These are phyloP conservation scores for Xeromyces bisporus DNA, from an alignment of 495 filamentous ascomycete genomes.

Conservation along the genomic window DNA sequence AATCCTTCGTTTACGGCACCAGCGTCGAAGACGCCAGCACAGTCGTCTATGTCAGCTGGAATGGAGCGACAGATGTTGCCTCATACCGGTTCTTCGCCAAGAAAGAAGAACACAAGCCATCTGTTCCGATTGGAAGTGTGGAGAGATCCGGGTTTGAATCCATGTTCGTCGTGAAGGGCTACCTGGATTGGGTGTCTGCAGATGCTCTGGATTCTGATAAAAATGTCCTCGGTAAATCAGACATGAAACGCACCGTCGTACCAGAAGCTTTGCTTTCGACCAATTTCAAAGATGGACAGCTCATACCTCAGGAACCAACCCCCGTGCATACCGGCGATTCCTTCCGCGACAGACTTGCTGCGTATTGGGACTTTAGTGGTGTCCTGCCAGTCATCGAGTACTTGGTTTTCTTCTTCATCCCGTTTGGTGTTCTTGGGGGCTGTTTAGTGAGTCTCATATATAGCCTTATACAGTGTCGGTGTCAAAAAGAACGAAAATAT, in stretches of 20 bases:
- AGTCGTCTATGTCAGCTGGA: slow-evolving; percentile 31
- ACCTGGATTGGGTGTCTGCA: slow-evolving; percentile 21
- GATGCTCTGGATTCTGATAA: slow-evolving; percentile 22
- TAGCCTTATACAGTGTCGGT: too few species aligned
- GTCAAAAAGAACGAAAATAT: too few species aligned
- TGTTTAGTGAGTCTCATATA: too few species aligned
- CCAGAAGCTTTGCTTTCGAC: background rate
- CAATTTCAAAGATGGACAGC: background rate
- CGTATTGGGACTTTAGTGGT: too few species aligned
- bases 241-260: background rate
- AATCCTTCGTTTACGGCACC: slow-evolving; percentile 22
- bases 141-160: slow-evolving; percentile 27
- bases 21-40: slow-evolving; percentile 17
- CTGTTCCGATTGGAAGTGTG: slow-evolving; percentile 18
- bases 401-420: too few species aligned
- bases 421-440: too few species aligned
- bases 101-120: slow-evolving; percentile 9
- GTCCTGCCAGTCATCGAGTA: too few species aligned
- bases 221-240: slow-evolving; percentile 7
- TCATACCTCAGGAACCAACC: background rate
- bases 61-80: slow-evolving; percentile 29
- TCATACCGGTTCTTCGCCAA: slow-evolving; percentile 25
- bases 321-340: too few species aligned
- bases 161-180: slow-evolving; percentile 27
- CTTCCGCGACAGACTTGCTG: too few species aligned